Evolutionary conservation across 352 stramenopile species (phyloP), one percentile per base, ranked within the genome.

Genomic region (Elongisporangium anandrum): DNA sequence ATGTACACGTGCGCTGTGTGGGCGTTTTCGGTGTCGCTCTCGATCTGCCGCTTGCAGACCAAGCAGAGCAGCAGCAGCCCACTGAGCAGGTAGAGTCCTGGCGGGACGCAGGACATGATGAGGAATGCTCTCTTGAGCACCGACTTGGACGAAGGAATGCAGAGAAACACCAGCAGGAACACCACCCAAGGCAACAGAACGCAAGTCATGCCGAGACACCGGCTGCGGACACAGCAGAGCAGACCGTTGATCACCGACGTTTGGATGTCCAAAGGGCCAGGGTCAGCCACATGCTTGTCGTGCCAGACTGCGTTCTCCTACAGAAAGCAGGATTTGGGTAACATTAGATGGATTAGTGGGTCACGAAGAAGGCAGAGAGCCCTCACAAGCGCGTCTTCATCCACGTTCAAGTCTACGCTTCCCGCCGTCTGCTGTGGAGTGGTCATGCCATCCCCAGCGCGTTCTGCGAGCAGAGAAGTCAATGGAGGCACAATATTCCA

Each of bases 141-240:
- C 9, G 56, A 23, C 22, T 72, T 63, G 54, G 65, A 59, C 3
- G 64, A 68, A 4, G 78, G 66, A 22, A 75, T 60, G 19, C 65
- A 68, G 52, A 75, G 64, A 59, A 71, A 81, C 12, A 87, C 56
- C 10, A 86, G n/a, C 17, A 91, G 60, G 52, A 90, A 85, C 17
- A 86, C 17, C 1, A 70, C 50, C 53, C 69, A 85, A 9, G 83
- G 83, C 13, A 79, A 67, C 45, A 81, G 16, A 12, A 93, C 77
- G 23, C 83, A 91, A 4, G 68, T 69, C 50, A 72, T 65, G 39
- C 62, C 54, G 16, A 93, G 64, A 60, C 82, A 87, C 24, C 81
- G 75, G 51, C 76, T 91, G 8, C 76, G 74, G 0, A 91, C 56
- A 63, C 84, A 91, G 61, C 77, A 93, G 1, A 91, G 65, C 50